Evolutionary conservation across 352 stramenopile species (phyloP), one percentile per base, ranked within the genome.

Genomic region (Pythium grandisporangium): DNA sequence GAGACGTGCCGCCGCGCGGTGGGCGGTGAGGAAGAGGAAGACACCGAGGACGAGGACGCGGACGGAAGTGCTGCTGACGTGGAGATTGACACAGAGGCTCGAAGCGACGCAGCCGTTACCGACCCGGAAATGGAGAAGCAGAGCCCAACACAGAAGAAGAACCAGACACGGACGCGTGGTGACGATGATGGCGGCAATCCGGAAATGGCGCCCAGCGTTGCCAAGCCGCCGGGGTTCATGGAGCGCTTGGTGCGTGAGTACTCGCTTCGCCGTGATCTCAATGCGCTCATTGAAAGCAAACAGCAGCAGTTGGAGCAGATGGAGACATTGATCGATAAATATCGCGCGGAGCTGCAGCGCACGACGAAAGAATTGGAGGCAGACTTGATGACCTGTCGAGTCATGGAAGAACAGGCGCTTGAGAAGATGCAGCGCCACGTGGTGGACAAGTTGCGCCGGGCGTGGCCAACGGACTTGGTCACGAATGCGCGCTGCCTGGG

Each of bases 221-320:
- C 11, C n/a, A 10, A 6, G 27, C 21, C 10, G 29, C 20, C 48
- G 4, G 37, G 46, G 5, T 67, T 67, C 30, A 27, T 67, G 1
- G 50, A 42, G 37, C 58, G 58, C 12, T 37, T 67, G 37, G 21
- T 63, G 32, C 58, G 53, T 30, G 58, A 59, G 30, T 53, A 63
- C 27, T 17, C 34, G 6, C 16, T 67, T 12, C 61, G 58, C 38
- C 58, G 58, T 6, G 53, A 63, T 26, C 50, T 67, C 42, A 55
- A 67, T 22, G 35, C 41, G 37, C 19, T 56, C 20, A 47, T 67
- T 24, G 32, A 16, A 17, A 53, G 47, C 32, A 61, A 55, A 37
- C 58, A 67, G 45, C 48, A 55, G 21, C 44, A 63, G 27, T 35
- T 67, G 26, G 45, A 52, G 24, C 29, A 55, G 19, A 63, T 63